A percentile compares a stretch with the other conserved stretches of the same genome.
These are phyloP conservation scores for Sergeia podlipaevii DNA, from an alignment of 208 protist genomes.

Conservation along the genomic window DNA sequence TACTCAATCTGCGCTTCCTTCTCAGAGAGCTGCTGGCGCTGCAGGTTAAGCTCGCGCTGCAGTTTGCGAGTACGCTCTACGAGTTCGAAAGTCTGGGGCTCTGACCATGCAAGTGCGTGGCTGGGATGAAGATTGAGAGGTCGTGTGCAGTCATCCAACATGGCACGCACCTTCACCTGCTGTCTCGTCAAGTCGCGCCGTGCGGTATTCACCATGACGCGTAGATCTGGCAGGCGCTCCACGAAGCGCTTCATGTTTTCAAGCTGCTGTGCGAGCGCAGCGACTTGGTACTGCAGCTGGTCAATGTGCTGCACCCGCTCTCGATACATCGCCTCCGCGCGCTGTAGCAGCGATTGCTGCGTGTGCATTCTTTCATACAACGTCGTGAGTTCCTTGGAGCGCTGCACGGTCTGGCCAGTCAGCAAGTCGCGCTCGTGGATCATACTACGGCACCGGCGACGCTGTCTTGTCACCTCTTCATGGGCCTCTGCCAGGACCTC, in stretches of 20 bases:
- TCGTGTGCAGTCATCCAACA: constrained; percentile 93
- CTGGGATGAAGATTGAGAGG: constrained; percentile 97
- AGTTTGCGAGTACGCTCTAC: constrained; percentile 93
- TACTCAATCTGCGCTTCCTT: constrained; percentile 90
- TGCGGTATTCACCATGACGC: constrained; percentile 57
- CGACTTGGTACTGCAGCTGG: constrained; percentile 57
- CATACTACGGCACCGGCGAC: constrained; percentile 91
- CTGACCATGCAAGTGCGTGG: constrained; percentile 93
- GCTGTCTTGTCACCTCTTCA: constrained; percentile 79
- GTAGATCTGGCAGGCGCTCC: constrained; percentile 52
- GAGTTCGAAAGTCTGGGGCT: constrained; percentile 94
- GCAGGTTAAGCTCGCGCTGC: constrained; percentile 94
- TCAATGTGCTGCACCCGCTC: constrained; percentile 67
- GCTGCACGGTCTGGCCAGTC: constrained; percentile 90
- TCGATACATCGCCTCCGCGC: constrained; percentile 93
- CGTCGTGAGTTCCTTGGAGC: constrained; percentile 92
- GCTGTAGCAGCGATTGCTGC: constrained; percentile 90
- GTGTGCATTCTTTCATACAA: constrained; percentile 97
- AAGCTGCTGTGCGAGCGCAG: constrained; percentile 47
- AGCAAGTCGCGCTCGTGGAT: constrained; percentile 95
- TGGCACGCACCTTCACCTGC: constrained; percentile 80
- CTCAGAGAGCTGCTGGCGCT: constrained; percentile 91
- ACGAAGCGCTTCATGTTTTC: constrained; percentile 42
- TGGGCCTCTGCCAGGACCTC: constrained; percentile 92
- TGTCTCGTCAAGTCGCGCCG: constrained; percentile 64